A percentile compares a stretch with the other conserved stretches of the same genome.
These are phyloP conservation scores for Phycomyces blakesleeanus DNA, from an alignment of 192 early-diverging fungal species.

Conservation along the genomic window DNA sequence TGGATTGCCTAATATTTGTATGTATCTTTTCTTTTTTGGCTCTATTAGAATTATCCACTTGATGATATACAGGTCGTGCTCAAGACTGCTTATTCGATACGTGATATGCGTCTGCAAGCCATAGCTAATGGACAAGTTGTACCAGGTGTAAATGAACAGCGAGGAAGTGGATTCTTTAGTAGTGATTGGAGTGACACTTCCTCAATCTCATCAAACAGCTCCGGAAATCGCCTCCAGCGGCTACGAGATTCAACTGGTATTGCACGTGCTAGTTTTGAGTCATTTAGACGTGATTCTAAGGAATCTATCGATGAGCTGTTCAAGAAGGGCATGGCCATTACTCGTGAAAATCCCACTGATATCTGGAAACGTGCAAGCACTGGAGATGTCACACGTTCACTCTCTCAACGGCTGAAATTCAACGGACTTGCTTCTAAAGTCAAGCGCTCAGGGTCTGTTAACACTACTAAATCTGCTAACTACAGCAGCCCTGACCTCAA, in stretches of 20 bases:
- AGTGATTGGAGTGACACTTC: constrained; percentile 25
- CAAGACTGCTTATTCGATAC: constrained; percentile 21
- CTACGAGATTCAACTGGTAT: constrained; percentile 26
- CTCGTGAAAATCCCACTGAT: not conserved
- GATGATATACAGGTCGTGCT: constrained; percentile 38
- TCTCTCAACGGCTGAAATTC: constrained; percentile 23
- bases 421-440: constrained; percentile 10
- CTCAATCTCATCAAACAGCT: constrained; percentile 21
- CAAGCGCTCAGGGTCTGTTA: constrained; percentile 6
- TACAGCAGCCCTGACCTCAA: constrained; percentile 10
- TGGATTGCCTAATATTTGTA: not conserved
- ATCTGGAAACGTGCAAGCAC: constrained; percentile 14
- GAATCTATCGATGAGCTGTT: constrained; percentile 34
- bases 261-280: constrained; percentile 26
- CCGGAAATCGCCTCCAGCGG: constrained; percentile 19
- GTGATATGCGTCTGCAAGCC: constrained; percentile 22
- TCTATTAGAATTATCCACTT: constrained; percentile 56
- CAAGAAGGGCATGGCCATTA: constrained; percentile 11
- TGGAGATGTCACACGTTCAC: constrained; percentile 8
- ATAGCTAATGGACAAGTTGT: constrained; percentile 12
- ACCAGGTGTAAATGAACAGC: constrained; percentile 28
- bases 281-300: constrained; percentile 23
- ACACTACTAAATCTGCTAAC: not conserved
- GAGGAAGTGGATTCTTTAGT: constrained; percentile 20
- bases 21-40: constrained; percentile 6